Base-by-base conservation (phyloP, 75 land plant species). In the Isoetes taiwanensis region DNA sequence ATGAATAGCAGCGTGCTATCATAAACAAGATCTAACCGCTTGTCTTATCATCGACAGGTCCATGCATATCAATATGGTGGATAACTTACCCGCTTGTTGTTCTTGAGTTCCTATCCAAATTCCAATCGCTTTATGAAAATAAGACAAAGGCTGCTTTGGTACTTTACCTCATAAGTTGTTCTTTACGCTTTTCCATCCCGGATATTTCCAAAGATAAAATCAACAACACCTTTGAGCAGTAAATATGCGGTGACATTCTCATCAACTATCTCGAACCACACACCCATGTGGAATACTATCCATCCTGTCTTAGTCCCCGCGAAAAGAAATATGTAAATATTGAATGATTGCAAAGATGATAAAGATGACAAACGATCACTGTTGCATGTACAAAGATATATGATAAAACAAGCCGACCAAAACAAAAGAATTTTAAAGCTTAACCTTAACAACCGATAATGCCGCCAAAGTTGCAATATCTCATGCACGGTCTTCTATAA, bases 401-500 rank as follows among this genome's bases (percentile, higher is more conserved):
- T 25, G n/a, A 11, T 10, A 59, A n/a, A 41, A 10, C 14, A 1
- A 56, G 1, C 0, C 0, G 11, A 20, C 6, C 2, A 27, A 8
- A 3, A 19, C 30, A 10, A 61, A 42, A 25, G 38, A 26, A 21
- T 0, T 8, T 3, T 26, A 34, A 28, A 26, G 20, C n/a, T 20
- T n/a, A 52, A 90, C 94, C 68, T 77, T 56, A 24, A 86, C 54
- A 30, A 80, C 78, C 30, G 89, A 81, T 35, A 78, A 33, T 17
- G 63, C 46, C 26, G 81, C 77, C 57, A 91, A 80, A 5, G 97
- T 91, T 4, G 63, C 41, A 63, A 91, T 86, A 55, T 83, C 85
- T 28, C 66, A 34, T 9, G 74, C 46, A 21, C 59, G 63, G 20
- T 40, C 70, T 23, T 29, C 41, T 11, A 87, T 66, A 19, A 74